Evolutionary conservation across 768 basidiomycete genomes (phyloP), one percentile per base, ranked within the genome.

Genomic region (Phaeotremella skinneri): DNA sequence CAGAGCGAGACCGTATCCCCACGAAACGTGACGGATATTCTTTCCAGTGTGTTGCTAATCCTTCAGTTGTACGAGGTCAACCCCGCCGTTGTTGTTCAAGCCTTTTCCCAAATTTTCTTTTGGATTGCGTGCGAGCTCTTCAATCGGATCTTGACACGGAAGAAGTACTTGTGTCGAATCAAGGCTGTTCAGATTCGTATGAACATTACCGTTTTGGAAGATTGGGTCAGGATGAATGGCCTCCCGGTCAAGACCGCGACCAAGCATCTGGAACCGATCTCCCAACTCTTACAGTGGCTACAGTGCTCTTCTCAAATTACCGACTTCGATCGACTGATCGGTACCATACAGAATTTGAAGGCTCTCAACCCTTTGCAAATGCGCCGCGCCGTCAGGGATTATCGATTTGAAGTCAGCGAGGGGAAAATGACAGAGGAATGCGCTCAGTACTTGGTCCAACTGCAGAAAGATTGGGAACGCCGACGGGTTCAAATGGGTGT

Each of bases 61-160:
- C 81, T 99, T 16, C 83, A 85, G 21, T 79, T 91, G 37, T 90
- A 93, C 48, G 89, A 92, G 57, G 84, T 97, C 64, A 97, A 97
- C 72, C 80, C 96, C 14, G 86, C 83, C 6, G 80, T 97, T 17
- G 86, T 85, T 51, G 85, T 87, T 4, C 96, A 99, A 75, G 82
- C 93, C 50, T 94, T 92, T 86, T 93, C 91, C 1, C 96, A 99
- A 77, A 85, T 96, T n/a, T 87, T 96, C 81, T 97, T 93, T 74
- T 99, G 96, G 96, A 87, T 91, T 54, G 87, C 91, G 23, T 90
- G 91, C 62, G 81, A 81, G 86, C 75, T 74, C n/a, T 67, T 78
- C 68, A 80, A 80, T 51, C 66, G 78, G 9, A 72, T 79, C 29
- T 62, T 79, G 16, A 69, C 69, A 13, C 85, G 93, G 55, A 96